These are phyloP conservation scores for Trypanosoma lewisi DNA, from an alignment of 208 protist species.

Conservation along the genomic window DNA sequence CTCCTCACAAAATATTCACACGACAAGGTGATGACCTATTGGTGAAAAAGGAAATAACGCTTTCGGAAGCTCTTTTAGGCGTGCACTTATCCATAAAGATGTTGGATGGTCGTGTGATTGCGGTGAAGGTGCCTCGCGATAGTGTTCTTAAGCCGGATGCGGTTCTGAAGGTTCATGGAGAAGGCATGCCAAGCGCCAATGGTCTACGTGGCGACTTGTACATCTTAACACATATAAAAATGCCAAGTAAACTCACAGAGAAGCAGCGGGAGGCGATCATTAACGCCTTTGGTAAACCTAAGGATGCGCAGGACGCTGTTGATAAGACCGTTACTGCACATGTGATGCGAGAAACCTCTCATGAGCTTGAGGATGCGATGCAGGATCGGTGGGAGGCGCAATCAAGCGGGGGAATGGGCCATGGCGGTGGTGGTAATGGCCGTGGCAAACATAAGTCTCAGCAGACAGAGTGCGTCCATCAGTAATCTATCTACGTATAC, in stretches of 20 bases:
- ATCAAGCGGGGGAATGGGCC: conserved; percentile 30
- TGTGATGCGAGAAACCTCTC: conserved; percentile 67
- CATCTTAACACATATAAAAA: conserved; percentile 74
- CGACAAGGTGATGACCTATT: conserved; percentile 94
- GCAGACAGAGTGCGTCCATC: conserved; percentile 66
- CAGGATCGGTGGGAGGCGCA: conserved; percentile 61
- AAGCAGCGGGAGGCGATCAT: conserved; percentile 62
- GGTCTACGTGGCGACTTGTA: conserved; percentile 83
- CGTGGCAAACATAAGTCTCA: conserved; percentile 33
- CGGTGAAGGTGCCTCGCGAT: conserved; percentile 68
- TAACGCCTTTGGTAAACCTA: conserved; percentile 65
- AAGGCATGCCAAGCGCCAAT: conserved; percentile 80
- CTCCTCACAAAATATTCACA: conserved; percentile 91
- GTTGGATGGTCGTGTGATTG: conserved; percentile 88
- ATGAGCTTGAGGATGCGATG: conserved; percentile 82
- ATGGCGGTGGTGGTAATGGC: conserved; percentile 21
- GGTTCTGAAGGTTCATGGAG: conserved; percentile 77
- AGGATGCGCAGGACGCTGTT: conserved; percentile 26
- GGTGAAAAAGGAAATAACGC: conserved; percentile 87
- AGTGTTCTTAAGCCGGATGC: conserved; percentile 67
- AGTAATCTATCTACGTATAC: no score
- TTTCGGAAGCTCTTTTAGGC: conserved; percentile 94
- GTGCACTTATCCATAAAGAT: conserved; percentile 84
- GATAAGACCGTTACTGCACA: conserved; percentile 74
- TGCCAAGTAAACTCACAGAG: conserved; percentile 70